Base-by-base conservation (phyloP, 306 rosid species). In the Rosa chinensis region DNA sequence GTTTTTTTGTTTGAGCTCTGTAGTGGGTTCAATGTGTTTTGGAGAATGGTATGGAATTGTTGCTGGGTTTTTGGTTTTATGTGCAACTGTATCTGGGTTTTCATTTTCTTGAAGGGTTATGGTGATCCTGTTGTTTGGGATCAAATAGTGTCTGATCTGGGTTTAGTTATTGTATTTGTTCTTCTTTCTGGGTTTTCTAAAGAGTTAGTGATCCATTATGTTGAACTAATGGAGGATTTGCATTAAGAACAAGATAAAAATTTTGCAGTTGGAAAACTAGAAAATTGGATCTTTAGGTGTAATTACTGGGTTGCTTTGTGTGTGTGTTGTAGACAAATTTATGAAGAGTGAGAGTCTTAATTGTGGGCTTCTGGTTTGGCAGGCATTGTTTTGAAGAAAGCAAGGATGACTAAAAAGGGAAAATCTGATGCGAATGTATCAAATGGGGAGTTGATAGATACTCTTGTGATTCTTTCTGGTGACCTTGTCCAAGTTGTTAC, bases 401-500 rank as follows among this genome's bases (percentile, higher is more conserved):
- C 97, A 50, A 89, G 89, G 85, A 87, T 91, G 95, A 88, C 81
- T 63, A 89, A 80, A 79, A 89, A 81, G 82, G 97, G 99, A 62
- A 89, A 83, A 74, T 75, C 80, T 64, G 74, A 67, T 58, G 75
- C 82, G 25, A 92, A 91, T 83, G 83, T 86, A 13, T 85, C 84
- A 64, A 81, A 81, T 72, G 93, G 85, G 16, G 87, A 55, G 53
- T 18, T 88, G 32, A 82, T 92, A 63, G 97, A 94, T 16, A 91
- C 95, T 4, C 87, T 94, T 32, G 91, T 91, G 56, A 87, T 94
- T 62, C 82, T 77, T 12, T 86, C 99, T 20, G 75, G 72, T 83
- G 97, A 91, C 82, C 90, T 92, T 52, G 97, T 91, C 42, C 97
- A 94, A 89, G 88, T 94, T 84, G 90, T 94, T 77, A 90, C 97